phyloP scores from a whole-genome alignment of 208 protist species.

The Trypanosoma boissoni region DNA sequence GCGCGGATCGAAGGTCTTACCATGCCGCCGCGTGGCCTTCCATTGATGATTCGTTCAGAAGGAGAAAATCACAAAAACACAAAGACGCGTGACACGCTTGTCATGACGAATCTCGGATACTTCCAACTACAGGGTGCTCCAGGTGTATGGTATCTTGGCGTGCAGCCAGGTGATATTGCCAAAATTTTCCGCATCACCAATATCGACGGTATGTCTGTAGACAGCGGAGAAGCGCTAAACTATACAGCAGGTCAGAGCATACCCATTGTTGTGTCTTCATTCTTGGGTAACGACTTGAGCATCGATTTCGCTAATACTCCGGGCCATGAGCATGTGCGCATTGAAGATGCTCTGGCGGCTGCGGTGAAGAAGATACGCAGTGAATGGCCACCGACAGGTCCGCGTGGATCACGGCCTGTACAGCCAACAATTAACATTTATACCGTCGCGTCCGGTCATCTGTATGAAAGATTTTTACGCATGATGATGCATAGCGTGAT shows the following conservation, averaged over 20 bases:
- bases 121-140: conserved; percentile 95
- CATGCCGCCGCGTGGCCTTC: conserved; percentile 57
- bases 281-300: conserved; percentile 35
- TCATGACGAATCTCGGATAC: conserved; percentile 97
- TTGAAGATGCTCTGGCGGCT: conserved; percentile 13
- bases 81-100: conserved; percentile 88
- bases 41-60: conserved; percentile 64
- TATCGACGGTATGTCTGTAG: conserved; percentile 16
- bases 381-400: conserved; percentile 33
- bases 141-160: conserved; percentile 80
- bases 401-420: conserved; percentile 16
- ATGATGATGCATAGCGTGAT: conserved; percentile 99
- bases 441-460: conserved; percentile 96
- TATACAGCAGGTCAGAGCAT: conserved; percentile 29
- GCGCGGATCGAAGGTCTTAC: conserved; percentile 24
- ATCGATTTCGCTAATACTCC: conserved; percentile 28
- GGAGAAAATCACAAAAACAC: background rate
- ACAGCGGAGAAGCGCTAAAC: conserved; percentile 16
- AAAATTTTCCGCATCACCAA: conserved; percentile 51
- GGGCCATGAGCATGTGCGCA: conserved; percentile 1
- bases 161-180: conserved; percentile 62
- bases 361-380: conserved; percentile 13
- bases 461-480: conserved; percentile 98
- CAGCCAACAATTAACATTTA: conserved; percentile 97
- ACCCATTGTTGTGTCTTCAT: conserved; percentile 56